Evolutionary conservation across 2,329 filamentous ascomycete species (phyloP).

Genomic region (Aurifilum marmelostoma): DNA sequence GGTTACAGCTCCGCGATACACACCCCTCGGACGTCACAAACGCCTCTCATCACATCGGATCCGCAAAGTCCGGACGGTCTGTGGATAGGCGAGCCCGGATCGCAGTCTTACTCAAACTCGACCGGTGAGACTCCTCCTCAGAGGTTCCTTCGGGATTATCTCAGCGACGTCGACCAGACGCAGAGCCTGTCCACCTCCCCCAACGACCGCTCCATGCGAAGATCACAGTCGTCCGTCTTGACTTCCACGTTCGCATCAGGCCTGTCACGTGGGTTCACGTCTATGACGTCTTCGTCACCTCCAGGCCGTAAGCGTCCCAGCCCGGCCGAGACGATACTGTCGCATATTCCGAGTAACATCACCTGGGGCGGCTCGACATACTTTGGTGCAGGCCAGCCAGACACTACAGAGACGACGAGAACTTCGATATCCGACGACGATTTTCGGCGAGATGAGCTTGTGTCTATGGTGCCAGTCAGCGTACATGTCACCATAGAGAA

Average conservation of each 20-base stretch:
- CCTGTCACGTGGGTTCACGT: constrained; percentile 51
- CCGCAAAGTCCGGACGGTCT: constrained; percentile 59
- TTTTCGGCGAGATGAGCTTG: constrained; percentile 47
- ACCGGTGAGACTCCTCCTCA: constrained; percentile 65
- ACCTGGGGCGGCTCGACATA: constrained; percentile 54
- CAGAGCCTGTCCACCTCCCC: constrained; percentile 64
- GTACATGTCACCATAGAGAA: constrained; percentile 61
- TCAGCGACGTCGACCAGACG: constrained; percentile 50
- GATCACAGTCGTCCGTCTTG: constrained; percentile 59
- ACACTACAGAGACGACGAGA: constrained; percentile 51
- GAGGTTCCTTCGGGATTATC: constrained; percentile 49
- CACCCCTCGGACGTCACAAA: constrained; percentile 60
- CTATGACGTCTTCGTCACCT: constrained; percentile 46
- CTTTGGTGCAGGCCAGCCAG: constrained; percentile 43
- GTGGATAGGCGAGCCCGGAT: constrained; percentile 57
- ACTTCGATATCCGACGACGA: constrained; percentile 61
- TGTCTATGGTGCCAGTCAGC: constrained; percentile 53
- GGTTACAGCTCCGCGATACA: constrained; percentile 58
- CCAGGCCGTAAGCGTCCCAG: constrained; percentile 58
- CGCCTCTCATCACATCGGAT: constrained; percentile 57
- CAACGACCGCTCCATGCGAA: constrained; percentile 54
- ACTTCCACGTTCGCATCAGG: constrained; percentile 60
- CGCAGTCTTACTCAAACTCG: constrained; percentile 64
- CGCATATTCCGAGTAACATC: constrained; percentile 50
- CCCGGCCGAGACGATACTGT: constrained; percentile 63